These are phyloP conservation scores for Boletus bicolor DNA, from an alignment of 768 basidiomycete genomes.

Conservation along the genomic window DNA sequence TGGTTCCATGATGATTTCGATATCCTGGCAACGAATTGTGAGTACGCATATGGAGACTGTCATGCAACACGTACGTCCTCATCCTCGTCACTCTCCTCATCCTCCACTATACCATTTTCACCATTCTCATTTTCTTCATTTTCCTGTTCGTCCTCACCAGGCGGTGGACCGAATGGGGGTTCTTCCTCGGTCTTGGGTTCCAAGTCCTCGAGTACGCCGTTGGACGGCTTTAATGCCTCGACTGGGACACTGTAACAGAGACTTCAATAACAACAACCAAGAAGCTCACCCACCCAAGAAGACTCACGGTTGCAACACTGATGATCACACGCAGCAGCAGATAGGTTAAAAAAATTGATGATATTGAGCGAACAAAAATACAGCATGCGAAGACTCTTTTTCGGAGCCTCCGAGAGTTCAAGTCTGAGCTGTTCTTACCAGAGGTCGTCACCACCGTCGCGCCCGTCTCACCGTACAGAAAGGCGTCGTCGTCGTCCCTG, in stretches of 20 bases:
- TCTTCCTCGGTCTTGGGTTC: constrained; percentile 44
- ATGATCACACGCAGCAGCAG: constrained; percentile 37
- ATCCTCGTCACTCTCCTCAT: constrained; percentile 45
- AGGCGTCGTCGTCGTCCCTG: constrained; percentile 82
- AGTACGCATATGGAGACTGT: not conserved
- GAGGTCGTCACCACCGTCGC: constrained; percentile 34
- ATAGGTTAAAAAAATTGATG: constrained; percentile 40
- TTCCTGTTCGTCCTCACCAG: constrained; percentile 25
- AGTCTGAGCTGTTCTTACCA: constrained; percentile 45
- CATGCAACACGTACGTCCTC: constrained; percentile 41
- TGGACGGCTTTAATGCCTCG: constrained; percentile 43
- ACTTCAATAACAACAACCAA: constrained; percentile 16
- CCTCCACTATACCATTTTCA: constrained; percentile 42
- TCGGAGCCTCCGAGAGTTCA: constrained; percentile 22
- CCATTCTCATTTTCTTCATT: constrained; percentile 30
- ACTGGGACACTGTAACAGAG: constrained; percentile 35
- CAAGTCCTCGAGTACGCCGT: constrained; percentile 48
- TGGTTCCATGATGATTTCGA: constrained; percentile 90
- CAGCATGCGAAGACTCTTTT: constrained; percentile 31
- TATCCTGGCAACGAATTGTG: constrained; percentile 47
- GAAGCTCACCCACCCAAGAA: constrained; percentile 25
- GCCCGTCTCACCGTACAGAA: constrained; percentile 63
- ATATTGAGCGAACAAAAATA: constrained; percentile 35
- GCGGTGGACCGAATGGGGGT: constrained; percentile 28
- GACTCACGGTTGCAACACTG: constrained; percentile 67